Conservation (phyloP, 2,329 filamentous ascomycete genomes). For the Acephala macrosclerotiorum region DNA sequence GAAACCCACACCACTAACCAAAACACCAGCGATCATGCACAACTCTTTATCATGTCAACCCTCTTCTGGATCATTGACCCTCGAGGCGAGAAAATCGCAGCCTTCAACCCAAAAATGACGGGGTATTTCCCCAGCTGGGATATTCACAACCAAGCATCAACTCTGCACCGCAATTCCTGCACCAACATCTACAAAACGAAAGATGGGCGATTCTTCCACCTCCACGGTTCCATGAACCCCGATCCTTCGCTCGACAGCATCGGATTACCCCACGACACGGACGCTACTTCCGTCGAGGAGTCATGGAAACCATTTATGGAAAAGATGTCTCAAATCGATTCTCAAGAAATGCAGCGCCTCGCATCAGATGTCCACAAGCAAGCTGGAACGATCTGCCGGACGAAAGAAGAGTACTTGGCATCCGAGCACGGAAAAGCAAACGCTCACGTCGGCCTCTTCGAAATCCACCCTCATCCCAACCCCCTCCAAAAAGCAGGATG, state of each 20-base stretch:
- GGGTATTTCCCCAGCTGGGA: constrained; percentile 38
- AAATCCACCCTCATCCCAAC: constrained; percentile 43
- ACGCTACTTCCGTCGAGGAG: constrained; percentile 40
- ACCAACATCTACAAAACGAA: constrained; percentile 57
- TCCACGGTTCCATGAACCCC: constrained; percentile 56
- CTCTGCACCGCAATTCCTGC: constrained; percentile 42
- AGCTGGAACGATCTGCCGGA: constrained; percentile 31
- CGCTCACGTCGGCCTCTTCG: constrained; percentile 49
- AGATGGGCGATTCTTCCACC: constrained; percentile 54
- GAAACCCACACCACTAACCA: constrained; percentile 43
- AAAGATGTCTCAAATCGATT: constrained; percentile 17
- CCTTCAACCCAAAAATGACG: constrained; percentile 12
- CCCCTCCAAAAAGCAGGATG: constrained; percentile 21
- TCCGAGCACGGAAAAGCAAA: constrained; percentile 52
- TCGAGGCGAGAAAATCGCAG: constrained; percentile 12
- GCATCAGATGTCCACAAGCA: constrained; percentile 26
- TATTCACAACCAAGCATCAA: constrained; percentile 32
- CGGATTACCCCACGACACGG: constrained; percentile 43
- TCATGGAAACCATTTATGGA: constrained; percentile 43
- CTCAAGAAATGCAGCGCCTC: constrained; percentile 22
- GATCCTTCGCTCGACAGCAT: constrained; percentile 49
- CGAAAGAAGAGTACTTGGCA: constrained; percentile 36
- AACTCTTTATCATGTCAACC: constrained; percentile 43
- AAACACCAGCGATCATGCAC: constrained; percentile 42
- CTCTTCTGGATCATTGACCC: constrained; percentile 20